Evolutionary conservation across 1,284 basidiomycete genomes (phyloP), one percentile per base, ranked within the genome.

Genomic region (Cryptococcus floricola): DNA sequence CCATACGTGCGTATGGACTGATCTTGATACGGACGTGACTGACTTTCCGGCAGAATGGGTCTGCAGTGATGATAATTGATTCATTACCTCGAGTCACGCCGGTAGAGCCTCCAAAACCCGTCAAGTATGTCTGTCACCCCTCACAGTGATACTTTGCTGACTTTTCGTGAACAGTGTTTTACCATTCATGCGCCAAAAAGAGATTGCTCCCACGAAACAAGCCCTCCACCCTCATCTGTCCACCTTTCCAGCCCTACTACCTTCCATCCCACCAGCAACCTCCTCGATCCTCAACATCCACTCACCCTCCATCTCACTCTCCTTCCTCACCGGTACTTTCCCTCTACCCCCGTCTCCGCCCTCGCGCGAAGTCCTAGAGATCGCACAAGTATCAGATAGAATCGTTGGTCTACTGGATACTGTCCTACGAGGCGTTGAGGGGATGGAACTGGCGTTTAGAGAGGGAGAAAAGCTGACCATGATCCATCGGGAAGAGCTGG

Each of bases 381-480:
- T 73, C 7, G 66, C 70, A 0, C 55, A 60, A 39, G 57, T 62
- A 3, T 67, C 67, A 5, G 61, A 75, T 57, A 42, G 54, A 7
- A 57, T 75, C 13, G 59, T 46, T 1, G 42, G 45, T 3, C 57
- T 64, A 7, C 50, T 74, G 14, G 63, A 75, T 50, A 51, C 62
- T 10, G 54, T 71, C 2, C 50, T 73, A 19, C 59, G 69, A n/a
- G 70, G 69, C 0, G 8, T 75, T 7, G 66, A 71, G 25, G 62
- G 62, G n/a, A 58, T 61, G 5, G 63, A 68, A 27, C 43, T 49
- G 0, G 63, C 68, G 2, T 64, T 67, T 46, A 62, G 65, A 39
- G 73, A 75, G 19, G 65, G 63, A 9, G 67, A 68, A 19, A 74
- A 70, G 59, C 71, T 73, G 61, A 75, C 67, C 1, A 64, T 74